These are phyloP conservation scores for Sicyos edulis DNA, from an alignment of 306 rosid genomes.

Conservation along the genomic window DNA sequence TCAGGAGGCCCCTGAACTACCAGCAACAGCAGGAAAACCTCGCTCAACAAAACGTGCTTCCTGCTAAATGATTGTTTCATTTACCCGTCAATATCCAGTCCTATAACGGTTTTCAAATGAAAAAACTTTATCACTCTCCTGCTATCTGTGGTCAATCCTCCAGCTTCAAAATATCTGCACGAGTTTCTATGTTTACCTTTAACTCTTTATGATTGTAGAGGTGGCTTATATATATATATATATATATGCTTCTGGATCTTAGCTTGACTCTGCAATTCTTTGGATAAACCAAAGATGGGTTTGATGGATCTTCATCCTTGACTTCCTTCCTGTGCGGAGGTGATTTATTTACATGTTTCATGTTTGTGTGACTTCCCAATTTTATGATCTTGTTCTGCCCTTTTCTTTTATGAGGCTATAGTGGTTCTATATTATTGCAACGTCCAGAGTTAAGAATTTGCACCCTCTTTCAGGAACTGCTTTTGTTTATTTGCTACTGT, in stretches of 20 bases:
- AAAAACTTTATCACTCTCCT: neutral
- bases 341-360: neutral
- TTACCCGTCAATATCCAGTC: neutral
- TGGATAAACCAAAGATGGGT: neutral
- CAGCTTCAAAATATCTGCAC: neutral
- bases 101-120: neutral
- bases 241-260: conserved; percentile 3
- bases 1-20: conserved; percentile 86
- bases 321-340: neutral
- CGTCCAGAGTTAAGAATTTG: neutral
- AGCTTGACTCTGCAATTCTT: neutral
- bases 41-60: conserved; percentile 55
- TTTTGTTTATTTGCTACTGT: neutral
- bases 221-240: conserved; percentile 4
- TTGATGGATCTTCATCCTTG: conserved; percentile 8
- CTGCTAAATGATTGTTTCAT: conserved; percentile 39
- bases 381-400: neutral
- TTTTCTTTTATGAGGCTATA: neutral
- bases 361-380: neutral
- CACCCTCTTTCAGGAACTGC: neutral
- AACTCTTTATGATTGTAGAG: conserved; percentile 17
- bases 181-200: conserved; percentile 4
- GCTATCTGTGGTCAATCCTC: conserved; percentile 1
- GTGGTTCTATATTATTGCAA: neutral
- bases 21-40: conserved; percentile 85